Conservation (phyloP, 148 eudicot species). For the Diospyros kaki region DNA sequence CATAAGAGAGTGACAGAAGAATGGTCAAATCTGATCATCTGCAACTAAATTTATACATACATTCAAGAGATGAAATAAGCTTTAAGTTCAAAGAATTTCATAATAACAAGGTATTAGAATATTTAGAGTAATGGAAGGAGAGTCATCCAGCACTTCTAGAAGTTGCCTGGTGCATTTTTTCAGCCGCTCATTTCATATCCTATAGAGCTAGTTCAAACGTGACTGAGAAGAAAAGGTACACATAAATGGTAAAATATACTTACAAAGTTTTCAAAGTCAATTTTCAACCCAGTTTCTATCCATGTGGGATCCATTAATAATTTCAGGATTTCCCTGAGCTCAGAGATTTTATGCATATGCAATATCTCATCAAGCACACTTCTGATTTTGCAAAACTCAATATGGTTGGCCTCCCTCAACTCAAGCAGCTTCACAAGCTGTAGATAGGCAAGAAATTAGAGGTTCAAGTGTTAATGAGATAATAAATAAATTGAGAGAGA, state of each 20-base stretch:
- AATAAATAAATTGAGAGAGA: not conserved
- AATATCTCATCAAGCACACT: conserved; percentile 70
- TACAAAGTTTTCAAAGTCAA: conserved; percentile 72
- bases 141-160: no score
- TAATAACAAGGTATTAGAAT: not conserved
- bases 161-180: not conserved
- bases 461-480: not conserved
- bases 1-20: not conserved
- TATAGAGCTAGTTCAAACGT: not conserved
- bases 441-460: conserved; percentile 17
- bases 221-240: not conserved
- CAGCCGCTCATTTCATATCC: not conserved
- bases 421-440: conserved; percentile 99
- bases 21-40: not conserved
- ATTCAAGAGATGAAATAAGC: not conserved
- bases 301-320: conserved; percentile 88
- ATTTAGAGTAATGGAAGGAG: no score
- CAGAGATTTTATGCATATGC: conserved; percentile 56
- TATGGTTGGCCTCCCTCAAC: conserved; percentile 93
- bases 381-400: conserved; percentile 91
- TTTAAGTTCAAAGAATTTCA: not conserved
- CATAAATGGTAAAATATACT: conserved; percentile 23
- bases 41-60: not conserved
- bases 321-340: conserved; percentile 62
- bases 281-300: conserved; percentile 86